These are phyloP conservation scores for Discostella pseudostelligera DNA, from an alignment of 108 stramenopile genomes.

Conservation along the genomic window DNA sequence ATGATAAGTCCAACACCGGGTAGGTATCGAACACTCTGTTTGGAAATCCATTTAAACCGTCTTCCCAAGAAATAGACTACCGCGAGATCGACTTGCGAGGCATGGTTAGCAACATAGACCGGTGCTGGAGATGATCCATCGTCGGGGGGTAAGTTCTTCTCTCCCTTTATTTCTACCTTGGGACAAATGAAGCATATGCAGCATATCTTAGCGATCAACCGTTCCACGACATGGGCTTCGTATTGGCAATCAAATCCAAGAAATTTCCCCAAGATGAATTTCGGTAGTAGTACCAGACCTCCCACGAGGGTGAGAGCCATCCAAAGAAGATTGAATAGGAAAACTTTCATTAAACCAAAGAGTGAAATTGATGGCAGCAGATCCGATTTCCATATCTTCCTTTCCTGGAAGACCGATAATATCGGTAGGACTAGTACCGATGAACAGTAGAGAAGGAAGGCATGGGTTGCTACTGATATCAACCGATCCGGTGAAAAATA, in stretches of 20 bases:
- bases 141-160: conserved; percentile 57
- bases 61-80: conserved; percentile 51
- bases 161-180: conserved; percentile 52
- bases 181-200: conserved; percentile 42
- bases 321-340: conserved; percentile 70
- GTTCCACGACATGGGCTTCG: conserved; percentile 49
- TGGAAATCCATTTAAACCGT: conserved; percentile 79
- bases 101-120: conserved; percentile 79
- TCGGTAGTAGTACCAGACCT: conserved; percentile 44
- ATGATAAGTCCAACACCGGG: conserved; percentile 81
- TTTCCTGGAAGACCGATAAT: conserved; percentile 60
- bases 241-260: conserved; percentile 27
- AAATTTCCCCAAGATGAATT: conserved; percentile 39
- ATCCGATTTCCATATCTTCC: conserved; percentile 68
- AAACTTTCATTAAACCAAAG: conserved; percentile 59
- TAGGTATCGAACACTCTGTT: conserved; percentile 59
- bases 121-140: conserved; percentile 56
- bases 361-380: conserved; percentile 56
- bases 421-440: conserved; percentile 35
- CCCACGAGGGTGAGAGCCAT: conserved; percentile 56
- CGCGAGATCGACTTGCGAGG: conserved; percentile 73
- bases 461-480: background rate
- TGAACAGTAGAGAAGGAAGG: conserved; percentile 11
- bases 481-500: too few relatives aligned
- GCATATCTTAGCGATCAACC: conserved; percentile 15